These are phyloP conservation scores for Aspergillus pseudoviridinutans DNA, from an alignment of 2,329 filamentous ascomycete species.

Conservation along the genomic window DNA sequence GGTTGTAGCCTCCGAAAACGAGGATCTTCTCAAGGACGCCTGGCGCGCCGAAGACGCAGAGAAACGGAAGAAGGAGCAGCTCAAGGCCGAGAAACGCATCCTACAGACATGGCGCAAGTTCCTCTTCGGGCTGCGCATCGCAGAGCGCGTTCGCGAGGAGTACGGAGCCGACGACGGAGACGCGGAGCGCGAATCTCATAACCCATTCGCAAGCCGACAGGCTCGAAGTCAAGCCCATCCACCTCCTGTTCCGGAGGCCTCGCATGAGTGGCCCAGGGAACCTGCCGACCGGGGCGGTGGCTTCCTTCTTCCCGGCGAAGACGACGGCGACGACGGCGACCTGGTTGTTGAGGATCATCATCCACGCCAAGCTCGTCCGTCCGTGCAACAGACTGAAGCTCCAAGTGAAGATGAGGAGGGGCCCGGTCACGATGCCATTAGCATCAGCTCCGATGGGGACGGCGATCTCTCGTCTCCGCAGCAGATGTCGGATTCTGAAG, in stretches of 20 bases:
- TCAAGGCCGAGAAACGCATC: conserved; percentile 71
- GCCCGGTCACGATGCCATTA: conserved; percentile 2
- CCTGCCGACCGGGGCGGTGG: conserved; percentile 22
- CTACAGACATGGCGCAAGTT: conserved; percentile 82
- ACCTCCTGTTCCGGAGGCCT: not conserved
- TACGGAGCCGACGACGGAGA: conserved; percentile 57
- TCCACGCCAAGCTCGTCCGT: not conserved
- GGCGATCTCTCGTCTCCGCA: conserved; percentile 11
- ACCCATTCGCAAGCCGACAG: conserved; percentile 31
- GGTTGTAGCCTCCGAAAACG: conserved; percentile 78
- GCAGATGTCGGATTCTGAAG: not conserved
- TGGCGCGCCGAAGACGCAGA: conserved; percentile 76
- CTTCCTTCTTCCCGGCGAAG: conserved; percentile 21
- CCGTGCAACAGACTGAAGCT: not conserved
- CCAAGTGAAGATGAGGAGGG: conserved; percentile 7
- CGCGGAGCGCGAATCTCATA: conserved; percentile 29
- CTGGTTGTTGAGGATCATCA: conserved; percentile 29
- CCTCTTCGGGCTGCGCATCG: conserved; percentile 76
- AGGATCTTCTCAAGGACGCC: conserved; percentile 69
- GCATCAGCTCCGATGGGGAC: not conserved
- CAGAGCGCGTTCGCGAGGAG: conserved; percentile 70
- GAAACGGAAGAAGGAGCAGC: conserved; percentile 71
- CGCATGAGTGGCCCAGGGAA: not conserved
- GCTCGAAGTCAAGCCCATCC: not conserved
- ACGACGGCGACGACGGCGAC: conserved; percentile 20